Conservation (phyloP, 306 rosid species). For the Vigna nakashimae region DNA sequence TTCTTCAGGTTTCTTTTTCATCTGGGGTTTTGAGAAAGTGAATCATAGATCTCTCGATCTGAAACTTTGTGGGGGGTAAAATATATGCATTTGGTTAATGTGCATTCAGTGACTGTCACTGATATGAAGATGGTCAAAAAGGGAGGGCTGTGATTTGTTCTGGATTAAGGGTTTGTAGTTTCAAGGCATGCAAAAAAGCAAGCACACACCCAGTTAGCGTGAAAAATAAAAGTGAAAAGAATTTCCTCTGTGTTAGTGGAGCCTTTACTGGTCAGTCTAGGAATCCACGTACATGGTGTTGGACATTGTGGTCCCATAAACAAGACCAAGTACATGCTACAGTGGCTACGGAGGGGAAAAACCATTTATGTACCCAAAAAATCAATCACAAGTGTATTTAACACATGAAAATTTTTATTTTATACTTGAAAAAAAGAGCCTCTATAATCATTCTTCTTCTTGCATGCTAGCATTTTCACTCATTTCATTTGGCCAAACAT, state of each 20-base stretch:
- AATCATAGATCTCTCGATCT: slow-evolving; percentile 52
- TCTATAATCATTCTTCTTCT: slow-evolving; percentile 40
- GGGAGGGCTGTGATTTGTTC: slow-evolving; percentile 38
- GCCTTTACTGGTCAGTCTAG: slow-evolving; percentile 57
- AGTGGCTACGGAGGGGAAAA: slow-evolving; percentile 23
- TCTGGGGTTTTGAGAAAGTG: slow-evolving; percentile 72
- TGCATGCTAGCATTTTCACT: slow-evolving; percentile 27
- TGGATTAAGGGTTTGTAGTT: slow-evolving; percentile 46
- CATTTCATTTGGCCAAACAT: slow-evolving; percentile 22
- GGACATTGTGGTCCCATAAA: slow-evolving; percentile 43
- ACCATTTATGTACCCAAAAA: slow-evolving; percentile 25
- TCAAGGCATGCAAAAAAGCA: slow-evolving; percentile 70
- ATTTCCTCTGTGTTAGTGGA: slow-evolving; percentile 63
- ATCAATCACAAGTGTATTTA: slow-evolving; percentile 36
- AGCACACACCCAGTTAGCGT: slow-evolving; percentile 40
- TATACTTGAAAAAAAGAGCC: not conserved
- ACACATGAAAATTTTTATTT: slow-evolving; percentile 21
- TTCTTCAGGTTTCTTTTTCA: slow-evolving; percentile 35
- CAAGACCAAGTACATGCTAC: slow-evolving; percentile 41
- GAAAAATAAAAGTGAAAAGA: slow-evolving; percentile 52
- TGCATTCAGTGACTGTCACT: slow-evolving; percentile 32
- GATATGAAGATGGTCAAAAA: slow-evolving; percentile 55
- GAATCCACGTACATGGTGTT: slow-evolving; percentile 51
- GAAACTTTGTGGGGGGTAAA: slow-evolving; percentile 37
- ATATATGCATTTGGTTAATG: slow-evolving; percentile 35